phyloP scores from a whole-genome alignment of 331 rosid species.

The Dryas integrifolia region DNA sequence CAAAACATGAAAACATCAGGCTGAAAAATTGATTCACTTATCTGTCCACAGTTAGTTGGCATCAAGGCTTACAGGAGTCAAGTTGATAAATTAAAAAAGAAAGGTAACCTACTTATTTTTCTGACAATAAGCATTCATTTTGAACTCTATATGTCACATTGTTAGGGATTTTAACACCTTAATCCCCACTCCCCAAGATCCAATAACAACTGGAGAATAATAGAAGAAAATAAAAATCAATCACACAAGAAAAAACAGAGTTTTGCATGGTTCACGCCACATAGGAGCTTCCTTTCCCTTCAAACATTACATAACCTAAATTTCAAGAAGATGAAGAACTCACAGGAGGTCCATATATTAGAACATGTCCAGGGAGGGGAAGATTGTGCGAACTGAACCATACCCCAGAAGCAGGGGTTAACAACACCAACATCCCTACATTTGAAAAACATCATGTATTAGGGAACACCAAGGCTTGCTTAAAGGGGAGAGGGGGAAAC shows the following conservation, averaged over 20 bases:
- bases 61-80: not conserved
- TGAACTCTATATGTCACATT: not conserved
- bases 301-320: slow-evolving; percentile 13
- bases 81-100: not conserved
- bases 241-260: not conserved
- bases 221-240: not conserved
- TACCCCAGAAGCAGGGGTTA: slow-evolving; percentile 65
- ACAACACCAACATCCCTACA: slow-evolving; percentile 71
- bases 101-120: not conserved
- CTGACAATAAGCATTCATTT: not conserved
- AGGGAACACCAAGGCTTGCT: not conserved
- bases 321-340: slow-evolving; percentile 35
- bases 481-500: not conserved
- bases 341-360: slow-evolving; percentile 85
- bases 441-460: slow-evolving; percentile 17
- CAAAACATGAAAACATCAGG: not conserved
- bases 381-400: slow-evolving; percentile 72
- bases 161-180: not conserved
- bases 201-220: not conserved
- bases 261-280: not conserved
- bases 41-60: not conserved
- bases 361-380: slow-evolving; percentile 87
- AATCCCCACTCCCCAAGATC: not conserved
- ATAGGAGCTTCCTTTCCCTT: not conserved
- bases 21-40: not conserved